Evolutionary conservation across 495 filamentous ascomycete species (phyloP), one percentile per base, ranked within the genome.

Genomic region (Entonaema liquescens): DNA sequence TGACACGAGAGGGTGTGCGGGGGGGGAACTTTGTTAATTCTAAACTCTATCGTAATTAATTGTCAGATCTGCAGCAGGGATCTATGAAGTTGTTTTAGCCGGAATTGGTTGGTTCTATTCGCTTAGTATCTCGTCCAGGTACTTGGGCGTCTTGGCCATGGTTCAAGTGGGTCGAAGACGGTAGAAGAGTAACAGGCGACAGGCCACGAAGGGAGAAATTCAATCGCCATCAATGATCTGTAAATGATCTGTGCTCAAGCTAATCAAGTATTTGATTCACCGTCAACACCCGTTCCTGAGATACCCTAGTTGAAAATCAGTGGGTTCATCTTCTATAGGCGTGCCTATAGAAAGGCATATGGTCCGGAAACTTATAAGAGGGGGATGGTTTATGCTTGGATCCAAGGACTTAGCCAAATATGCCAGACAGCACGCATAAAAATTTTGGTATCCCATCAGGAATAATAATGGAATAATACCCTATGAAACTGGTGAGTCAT

Each of bases 41-140:
- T 70, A 73, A 73, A 73, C 71, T 70, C 62, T 62, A 66, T 73
- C 67, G 66, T 73, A 69, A 67, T 66, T 56, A 63, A 59, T 67
- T 70, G 71, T 73, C 66, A 73, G 71, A 73, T 73, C 67, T 70
- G 62, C 71, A 29, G 33, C 67, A 73, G 71, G 71, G 71, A 73
- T 73, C 38, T n/a, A 49, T 47, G 23, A 65, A 26, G 50, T 9
- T 33, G 53, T 66, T 73, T 73, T 73, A 73, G 62, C 71, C 71
- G 66, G 71, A 70, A 44, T 65, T 56, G 71, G 66, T 60, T 66
- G 71, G 70, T 31, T 59, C 36, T 68, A 26, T 54, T 72, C 71
- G 71, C 71, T 70, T 70, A 63, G 57, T 61, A 66, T 66, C 66
- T 70, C 67, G 66, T 55, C 71, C 71, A 70, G 71, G 71, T 73